Evolutionary conservation across 78 protist species (phyloP), one percentile per base, ranked within the genome.

Genomic region (Isochrysis galbana): DNA sequence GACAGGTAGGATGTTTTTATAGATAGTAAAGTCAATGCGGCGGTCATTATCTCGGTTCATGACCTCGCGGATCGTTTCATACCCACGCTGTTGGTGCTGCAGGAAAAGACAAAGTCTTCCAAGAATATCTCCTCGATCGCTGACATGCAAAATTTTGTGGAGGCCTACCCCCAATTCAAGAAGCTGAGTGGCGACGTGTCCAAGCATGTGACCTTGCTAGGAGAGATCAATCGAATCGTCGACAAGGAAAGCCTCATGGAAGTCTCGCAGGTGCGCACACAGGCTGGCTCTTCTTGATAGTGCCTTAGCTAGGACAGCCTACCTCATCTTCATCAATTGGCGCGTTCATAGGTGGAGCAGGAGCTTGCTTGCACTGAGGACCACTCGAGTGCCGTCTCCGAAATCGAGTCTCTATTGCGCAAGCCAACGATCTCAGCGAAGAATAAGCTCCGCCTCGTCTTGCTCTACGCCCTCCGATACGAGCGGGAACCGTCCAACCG

Each of bases 91-190:
- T 54, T 54, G 32, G 32, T 19, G 67, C 32, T 19, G 67, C 67
- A 96, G 93, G 70, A 25, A 1, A 45, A 93, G 93, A 83, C 91
- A 51, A 93, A 95, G 67, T 89, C 87, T 74, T 90, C 87, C 72
- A 86, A 94, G 84, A 94, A 92, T n/a, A 95, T 98, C 89, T 80
- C 87, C 51, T 90, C 97, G n/a, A 91, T 96, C 89, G 96, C 69
- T 10, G 99, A 98, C 91, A 98, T 98, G 94, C 94, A 96, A 77
- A 29, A 83, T 21, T 98, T 98, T 88, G 91, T 98, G 77, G 98
- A 94, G 74, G 39, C 93, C 54, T 98, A 96, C 91, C 99, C 99
- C n/a, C 94, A 98, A 74, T 98, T 97, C 94, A 80, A 44, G 25
- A 96, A 93, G 42, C 74, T 97, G 91, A 94, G 97, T 32, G 95